Conservation (phyloP, 2,329 filamentous ascomycete species). For the Falciphora oryzae region DNA sequence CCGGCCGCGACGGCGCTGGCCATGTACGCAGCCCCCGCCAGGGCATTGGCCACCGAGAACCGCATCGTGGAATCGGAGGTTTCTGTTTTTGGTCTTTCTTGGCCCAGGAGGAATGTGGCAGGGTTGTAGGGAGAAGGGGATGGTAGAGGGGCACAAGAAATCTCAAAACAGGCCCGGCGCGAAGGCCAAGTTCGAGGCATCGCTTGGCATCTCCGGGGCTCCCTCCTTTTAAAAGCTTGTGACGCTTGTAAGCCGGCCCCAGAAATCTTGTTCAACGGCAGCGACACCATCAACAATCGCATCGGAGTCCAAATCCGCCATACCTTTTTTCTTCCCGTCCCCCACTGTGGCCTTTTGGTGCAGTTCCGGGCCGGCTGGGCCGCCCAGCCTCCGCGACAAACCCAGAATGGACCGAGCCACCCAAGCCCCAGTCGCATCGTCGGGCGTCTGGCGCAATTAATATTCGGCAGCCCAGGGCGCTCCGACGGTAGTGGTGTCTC, state of each 20-base stretch:
- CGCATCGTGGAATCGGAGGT: not conserved
- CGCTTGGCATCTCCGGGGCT: not conserved
- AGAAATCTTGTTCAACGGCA: not conserved
- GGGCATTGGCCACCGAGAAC: not conserved
- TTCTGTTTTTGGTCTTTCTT: not conserved
- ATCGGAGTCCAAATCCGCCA: not conserved
- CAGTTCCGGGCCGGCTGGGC: not conserved
- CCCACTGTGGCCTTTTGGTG: not conserved
- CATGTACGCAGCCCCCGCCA: conserved; percentile 14
- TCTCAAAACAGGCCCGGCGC: not conserved
- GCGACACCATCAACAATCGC: not conserved
- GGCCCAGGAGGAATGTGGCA: not conserved
- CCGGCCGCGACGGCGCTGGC: conserved; percentile 12
- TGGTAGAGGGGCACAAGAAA: not conserved
- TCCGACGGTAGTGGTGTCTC: not conserved
- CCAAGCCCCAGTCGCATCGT: not conserved
- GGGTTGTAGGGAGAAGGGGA: too few relatives aligned
- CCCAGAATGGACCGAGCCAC: not conserved
- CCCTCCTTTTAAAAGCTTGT: not conserved
- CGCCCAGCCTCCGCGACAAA: not conserved
- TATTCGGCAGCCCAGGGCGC: conserved; percentile 1
- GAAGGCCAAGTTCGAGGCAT: not conserved
- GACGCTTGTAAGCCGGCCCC: not conserved
- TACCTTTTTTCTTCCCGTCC: not conserved
- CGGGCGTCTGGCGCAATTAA: not conserved